Base-by-base conservation (phyloP, 2,329 filamentous ascomycete species). In the Colletotrichum aenigma region DNA sequence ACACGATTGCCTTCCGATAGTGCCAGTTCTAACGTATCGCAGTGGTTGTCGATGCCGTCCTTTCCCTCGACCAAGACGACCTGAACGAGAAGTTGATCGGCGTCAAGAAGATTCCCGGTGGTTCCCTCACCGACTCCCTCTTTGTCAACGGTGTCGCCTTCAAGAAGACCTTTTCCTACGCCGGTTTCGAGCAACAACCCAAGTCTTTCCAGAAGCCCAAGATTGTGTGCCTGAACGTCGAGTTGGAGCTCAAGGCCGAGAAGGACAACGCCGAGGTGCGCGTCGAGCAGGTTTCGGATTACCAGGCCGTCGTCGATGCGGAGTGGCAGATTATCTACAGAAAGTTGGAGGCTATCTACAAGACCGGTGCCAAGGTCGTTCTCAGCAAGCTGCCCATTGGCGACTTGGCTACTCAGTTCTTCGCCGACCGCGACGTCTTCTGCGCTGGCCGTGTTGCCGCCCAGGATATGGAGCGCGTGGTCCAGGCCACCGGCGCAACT, bases 241-340 rank as follows among this genome's bases (percentile, higher is more conserved):
- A 99, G 87, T 91, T 99, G 77, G 97, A 99, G 88, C 90, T 99
- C 80, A 99, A 99, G 92, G 96, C 95, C 77, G 97, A 99, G 86
- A 99, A 98, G 90, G 97, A 99, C 88, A 99, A 99, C 82, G 97
- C 97, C 75, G 97, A 99, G 88, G 96, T 99, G 78, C 94, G 97
- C 75, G 96, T 99, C 74, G 97, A 98, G 87, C 96, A 98, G 86
- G 97, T 99, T 68, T 98, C 96, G 24, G 97, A 99, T 87, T 99
- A 99, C 89, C 97, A 99, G 88, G 97, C 97, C 78, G 98, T 99
- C 80, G 97, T 99, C 83, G 97, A 99, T 83, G 97, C 97, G 34
- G 97, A 99, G 87, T 99, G 97, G 97, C 96, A 98, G 87, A 99
- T 99, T 84, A 99, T 99, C 86, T 98, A 94, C 92, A 96, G 98